Evolutionary conservation across 768 basidiomycete genomes (phyloP), one percentile per base, ranked within the genome.

Genomic region (Suillus decipiens): DNA sequence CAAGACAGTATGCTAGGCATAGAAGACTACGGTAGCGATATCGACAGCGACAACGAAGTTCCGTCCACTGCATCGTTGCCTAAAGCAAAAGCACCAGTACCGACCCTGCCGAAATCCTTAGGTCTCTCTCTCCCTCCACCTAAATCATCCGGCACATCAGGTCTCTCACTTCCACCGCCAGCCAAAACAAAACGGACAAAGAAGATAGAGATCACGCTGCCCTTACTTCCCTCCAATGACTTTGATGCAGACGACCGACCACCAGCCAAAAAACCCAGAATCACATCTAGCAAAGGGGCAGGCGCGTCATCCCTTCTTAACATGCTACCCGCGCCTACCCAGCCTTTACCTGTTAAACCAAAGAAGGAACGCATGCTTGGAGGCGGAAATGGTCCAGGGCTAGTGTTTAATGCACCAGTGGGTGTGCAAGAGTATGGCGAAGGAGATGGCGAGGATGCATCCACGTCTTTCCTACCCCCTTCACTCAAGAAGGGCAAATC

Each of bases 281-380:
- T 84, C 43, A 80, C 81, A 39, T 64, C 81, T 24, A 59, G 60
- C 34, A 43, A 64, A 22, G 72, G 65, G 33, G 85, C 85, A 33
- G 90, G 90, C 11, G 71, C 72, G 14, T 93, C 91, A 0, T 83
- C 86, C 2, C 71, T 93, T 55, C 69, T 93, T 37, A 82, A 83
- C 10, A 91, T 92, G 87, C 80, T 93, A 12, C 92, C 92, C 39
- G 83, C 86, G 0, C 92, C 92, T 6, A 91, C 88, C 75, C 83
- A 71, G 77, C 79, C 61, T 70, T 75, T 28, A 7, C 80, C 84
- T 11, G 71, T 80, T n/a, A 70, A 72, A 31, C 59, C 65, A 64
- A 75, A 73, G 60, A 68, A 73, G 34, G 73, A 84, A 65, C 80
- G 87, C 36, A 82, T 90, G 15, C 80, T 93, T 5, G 91, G 91